These are phyloP conservation scores for Hydrangea macrophylla DNA, from an alignment of 148 eudicot genomes.

Conservation along the genomic window DNA sequence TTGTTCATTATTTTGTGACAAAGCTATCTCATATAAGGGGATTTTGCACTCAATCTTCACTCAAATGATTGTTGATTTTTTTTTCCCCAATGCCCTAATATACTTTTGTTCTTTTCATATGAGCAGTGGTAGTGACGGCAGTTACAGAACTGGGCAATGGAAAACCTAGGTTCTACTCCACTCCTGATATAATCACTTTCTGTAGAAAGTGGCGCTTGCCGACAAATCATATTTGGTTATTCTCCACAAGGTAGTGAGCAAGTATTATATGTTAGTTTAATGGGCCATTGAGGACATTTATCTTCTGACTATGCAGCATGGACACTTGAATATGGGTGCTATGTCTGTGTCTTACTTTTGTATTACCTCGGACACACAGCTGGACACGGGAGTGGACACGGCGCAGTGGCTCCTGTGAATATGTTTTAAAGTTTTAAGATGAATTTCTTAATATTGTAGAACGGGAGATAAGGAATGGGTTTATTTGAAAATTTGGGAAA, in stretches of 20 bases:
- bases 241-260: conserved; percentile 72
- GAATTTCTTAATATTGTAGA: no score
- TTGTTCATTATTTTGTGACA: background rate
- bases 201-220: conserved; percentile 95
- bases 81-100: conserved; percentile 9
- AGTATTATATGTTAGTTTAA: background rate
- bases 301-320: background rate
- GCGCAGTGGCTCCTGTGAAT: no score
- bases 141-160: conserved; percentile 77
- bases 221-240: conserved; percentile 93
- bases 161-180: conserved; percentile 91
- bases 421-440: no score
- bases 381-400: no score
- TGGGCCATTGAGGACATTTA: background rate
- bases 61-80: background rate
- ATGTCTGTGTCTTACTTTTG: no score
- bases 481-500: no score
- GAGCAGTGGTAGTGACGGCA: conserved; percentile 91
- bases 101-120: conserved; percentile 20
- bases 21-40: background rate
- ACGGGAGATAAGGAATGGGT: no score
- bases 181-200: conserved; percentile 84
- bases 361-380: no score
- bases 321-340: no score
- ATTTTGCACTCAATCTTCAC: background rate